Conservation (phyloP, 2,329 filamentous ascomycete genomes). For the Arachnomyces sp. region DNA sequence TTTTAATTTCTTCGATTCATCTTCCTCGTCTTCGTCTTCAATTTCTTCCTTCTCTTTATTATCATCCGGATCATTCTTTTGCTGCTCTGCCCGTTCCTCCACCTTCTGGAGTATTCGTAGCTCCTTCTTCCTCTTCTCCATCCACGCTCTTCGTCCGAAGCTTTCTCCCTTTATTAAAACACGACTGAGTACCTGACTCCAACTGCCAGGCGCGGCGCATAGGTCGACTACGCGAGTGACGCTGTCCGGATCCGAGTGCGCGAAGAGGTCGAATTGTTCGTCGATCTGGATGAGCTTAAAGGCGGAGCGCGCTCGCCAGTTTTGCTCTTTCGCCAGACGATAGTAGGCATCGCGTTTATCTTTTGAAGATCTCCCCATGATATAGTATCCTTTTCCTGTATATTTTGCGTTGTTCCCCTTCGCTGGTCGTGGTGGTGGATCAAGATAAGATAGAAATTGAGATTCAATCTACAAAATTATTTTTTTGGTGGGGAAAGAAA, state of each 20-base stretch:
- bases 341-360: conserved; percentile 99
- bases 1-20: conserved; percentile 26
- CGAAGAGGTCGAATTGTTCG: conserved; percentile 91
- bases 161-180: conserved; percentile 90
- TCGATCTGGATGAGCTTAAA: conserved; percentile 97
- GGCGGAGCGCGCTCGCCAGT: conserved; percentile 90
- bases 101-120: conserved; percentile 15
- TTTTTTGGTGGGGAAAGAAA: background rate
- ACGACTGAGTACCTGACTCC: conserved; percentile 92
- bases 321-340: conserved; percentile 94
- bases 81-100: background rate
- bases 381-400: conserved; percentile 1
- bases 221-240: conserved; percentile 92
- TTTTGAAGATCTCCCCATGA: conserved; percentile 95
- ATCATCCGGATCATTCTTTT: conserved; percentile 4
- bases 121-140: conserved; percentile 68
- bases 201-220: conserved; percentile 90
- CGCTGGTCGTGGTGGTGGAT: background rate
- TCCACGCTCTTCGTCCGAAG: conserved; percentile 78
- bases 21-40: conserved; percentile 22
- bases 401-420: background rate
- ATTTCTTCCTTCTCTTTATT: conserved; percentile 18
- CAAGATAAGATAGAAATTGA: background rate
- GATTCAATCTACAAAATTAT: too few relatives aligned
- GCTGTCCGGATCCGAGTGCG: conserved; percentile 48